Evolutionary conservation across 1,284 basidiomycete genomes (phyloP).

Genomic region (Meripilus lineatus): DNA sequence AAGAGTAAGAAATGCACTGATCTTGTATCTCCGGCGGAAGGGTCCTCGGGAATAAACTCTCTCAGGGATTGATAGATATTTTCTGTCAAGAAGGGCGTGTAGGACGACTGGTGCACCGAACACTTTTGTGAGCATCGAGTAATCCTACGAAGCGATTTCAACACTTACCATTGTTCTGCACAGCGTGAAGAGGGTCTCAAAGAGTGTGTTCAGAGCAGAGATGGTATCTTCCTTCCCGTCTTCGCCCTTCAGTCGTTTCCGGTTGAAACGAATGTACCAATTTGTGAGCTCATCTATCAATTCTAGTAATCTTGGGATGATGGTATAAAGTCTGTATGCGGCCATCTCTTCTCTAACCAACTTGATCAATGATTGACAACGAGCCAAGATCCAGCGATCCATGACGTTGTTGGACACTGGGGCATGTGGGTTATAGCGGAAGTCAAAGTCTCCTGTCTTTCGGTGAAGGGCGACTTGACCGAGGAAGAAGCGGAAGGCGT

Average conservation of each 20-base stretch:
- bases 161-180: conserved; percentile 85
- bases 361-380: conserved; percentile 94
- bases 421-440: conserved; percentile 86
- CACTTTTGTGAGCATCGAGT: too few relatives aligned
- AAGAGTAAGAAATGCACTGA: conserved; percentile 96
- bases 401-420: conserved; percentile 91
- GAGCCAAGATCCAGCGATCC: conserved; percentile 97
- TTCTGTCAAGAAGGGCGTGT: conserved; percentile 97
- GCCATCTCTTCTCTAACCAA: conserved; percentile 94
- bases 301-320: conserved; percentile 90
- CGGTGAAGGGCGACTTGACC: conserved; percentile 90
- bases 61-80: conserved; percentile 93
- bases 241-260: conserved; percentile 93
- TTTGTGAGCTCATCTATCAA: conserved; percentile 97
- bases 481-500: conserved; percentile 98
- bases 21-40: conserved; percentile 72
- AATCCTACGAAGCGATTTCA: conserved; percentile 13
- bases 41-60: conserved; percentile 77
- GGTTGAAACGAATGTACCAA: conserved; percentile 99
- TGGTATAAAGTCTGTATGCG: conserved; percentile 96
- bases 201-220: conserved; percentile 91
- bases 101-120: conserved; percentile 76
- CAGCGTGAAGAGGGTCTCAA: conserved; percentile 92
- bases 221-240: conserved; percentile 88
- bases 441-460: conserved; percentile 77